These are phyloP conservation scores for Hypoxylon sp. DNA, from an alignment of 2,329 filamentous ascomycete genomes.

Conservation along the genomic window DNA sequence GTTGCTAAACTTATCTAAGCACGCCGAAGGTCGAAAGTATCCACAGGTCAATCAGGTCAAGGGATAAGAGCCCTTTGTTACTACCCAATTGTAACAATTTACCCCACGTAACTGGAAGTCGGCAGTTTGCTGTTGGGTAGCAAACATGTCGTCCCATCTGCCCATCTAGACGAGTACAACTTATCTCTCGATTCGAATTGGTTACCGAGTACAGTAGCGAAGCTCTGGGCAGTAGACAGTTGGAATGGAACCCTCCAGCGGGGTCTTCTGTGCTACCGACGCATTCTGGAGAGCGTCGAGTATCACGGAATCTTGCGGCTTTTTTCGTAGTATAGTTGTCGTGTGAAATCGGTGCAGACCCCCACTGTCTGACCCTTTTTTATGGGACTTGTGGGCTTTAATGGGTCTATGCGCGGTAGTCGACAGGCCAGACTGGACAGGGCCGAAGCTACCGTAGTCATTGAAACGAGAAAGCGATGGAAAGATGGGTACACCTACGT, in stretches of 20 bases:
- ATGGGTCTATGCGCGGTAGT: constrained; percentile 41
- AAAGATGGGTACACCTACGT: no score
- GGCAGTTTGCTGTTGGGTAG: constrained; percentile 43
- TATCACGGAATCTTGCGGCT: constrained; percentile 39
- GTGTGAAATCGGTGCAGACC: constrained; percentile 40
- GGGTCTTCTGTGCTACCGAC: constrained; percentile 12
- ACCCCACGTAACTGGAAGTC: constrained; percentile 36
- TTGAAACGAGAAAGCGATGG: constrained; percentile 18
- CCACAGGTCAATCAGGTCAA: constrained; percentile 10
- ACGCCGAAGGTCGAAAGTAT: constrained; percentile 5
- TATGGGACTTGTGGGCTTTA: constrained; percentile 23
- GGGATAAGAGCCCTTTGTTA: constrained; percentile 10
- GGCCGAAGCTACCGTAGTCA: constrained; percentile 28
- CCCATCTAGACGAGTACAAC: constrained; percentile 25
- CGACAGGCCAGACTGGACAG: constrained; percentile 28
- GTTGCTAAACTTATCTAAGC: constrained; percentile 16
- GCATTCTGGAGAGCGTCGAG: background rate
- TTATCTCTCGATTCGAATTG: constrained; percentile 38
- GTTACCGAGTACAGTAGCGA: constrained; percentile 41
- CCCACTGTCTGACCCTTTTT: constrained; percentile 38
- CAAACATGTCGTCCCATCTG: constrained; percentile 33
- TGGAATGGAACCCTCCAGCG: constrained; percentile 30
- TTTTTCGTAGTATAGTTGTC: constrained; percentile 29
- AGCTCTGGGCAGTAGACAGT: constrained; percentile 8
- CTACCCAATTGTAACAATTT: background rate